Evolutionary conservation across 768 basidiomycete genomes (phyloP), one percentile per base, ranked within the genome.

Genomic region (Leccinum boreale): DNA sequence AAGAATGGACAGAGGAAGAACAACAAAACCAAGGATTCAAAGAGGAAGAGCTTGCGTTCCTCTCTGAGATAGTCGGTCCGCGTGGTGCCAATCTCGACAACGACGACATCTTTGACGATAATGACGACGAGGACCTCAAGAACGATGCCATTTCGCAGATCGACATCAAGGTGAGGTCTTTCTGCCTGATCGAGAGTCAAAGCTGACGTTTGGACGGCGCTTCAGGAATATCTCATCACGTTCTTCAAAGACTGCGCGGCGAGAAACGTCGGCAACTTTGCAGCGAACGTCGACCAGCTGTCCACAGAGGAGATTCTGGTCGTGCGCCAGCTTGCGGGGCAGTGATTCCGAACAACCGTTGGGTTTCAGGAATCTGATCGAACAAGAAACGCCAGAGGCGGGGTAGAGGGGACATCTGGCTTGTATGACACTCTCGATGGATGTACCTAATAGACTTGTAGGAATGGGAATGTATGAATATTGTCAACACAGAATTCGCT

Each of bases 1-100:
- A 92, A 33, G 92, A 92, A n/a, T 98, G 96, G 96, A 81, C 84
- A 10, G 94, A 97, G 65, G 94, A 94, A 67, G 94, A 91, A 56
- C 83, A 81, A 50, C 71, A 81, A 33, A 75, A 83, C 50, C 81
- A 84, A 65, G 75, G 76, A 8, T 74, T 80, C 65, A 89, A 85
- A 65, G 77, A 85, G 51, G 89, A 90, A n/a, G 89, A 92, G 65
- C 85, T 91, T 62, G 84, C 86, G 23, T 92, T 86, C 77, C 75
- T 97, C 36, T 93, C 93, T 5, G 90, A 94, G 50, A 80, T 92
- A 78, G 80, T 94, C 50, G 87, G 89, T 11, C 84, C 86, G 1
- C 85, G 82, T 50, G 89, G 86, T 8, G 78, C 84, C 65, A 81
- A 86, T 24, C 84, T 88, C 64, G 90, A 91, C 65, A 89, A 87